Base-by-base conservation (phyloP, 148 eudicot genomes). In the Pouteria glomerata region DNA sequence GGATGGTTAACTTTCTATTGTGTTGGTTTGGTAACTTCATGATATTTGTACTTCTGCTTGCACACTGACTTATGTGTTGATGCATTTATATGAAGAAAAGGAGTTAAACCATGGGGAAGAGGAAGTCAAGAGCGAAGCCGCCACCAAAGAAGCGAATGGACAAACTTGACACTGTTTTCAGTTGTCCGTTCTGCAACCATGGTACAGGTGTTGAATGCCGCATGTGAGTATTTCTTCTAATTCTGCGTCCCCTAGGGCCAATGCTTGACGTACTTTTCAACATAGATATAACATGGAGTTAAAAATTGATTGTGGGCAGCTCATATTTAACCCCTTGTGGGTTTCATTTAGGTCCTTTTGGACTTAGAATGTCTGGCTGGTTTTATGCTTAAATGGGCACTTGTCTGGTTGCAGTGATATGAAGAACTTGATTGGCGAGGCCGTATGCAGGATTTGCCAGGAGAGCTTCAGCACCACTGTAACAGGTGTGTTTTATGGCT, bases 41-140 rank as follows among this genome's bases (percentile, higher is more conserved):
- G 5, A 4, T 39, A 5, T 39, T 39, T 39, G 5, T 39, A 39
- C 44, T 0, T 0, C 44, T 39, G 5, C 44, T 4, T 0, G 0
- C 44, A 39, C 10, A 10, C 10, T 39, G 44, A 39, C 44, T 39
- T 39, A 4, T 39, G 44, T 10, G 10, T 39, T 39, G 44, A 39
- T 39, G 44, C 10, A 39, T 39, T 39, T 10, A 39, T 39, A 39
- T 58, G 41, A 58, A 44, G 65, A 60, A 52, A 60, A 76, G 48
- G 6, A 52, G 15, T 39, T 53, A 72, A 73, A 33, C 65, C 77
- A 92, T 92, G 98, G 98, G 96, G 61, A 92, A 90, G 79, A 90
- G 96, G 81, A 92, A 92, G 85, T 90, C 98, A 34, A 90, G 90
- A 72, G 88, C 98, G 1, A 92, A 92, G 93, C 96, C 96, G 34